phyloP scores from a whole-genome alignment of 2,329 filamentous ascomycete species.

The Pseudocercospora crystallina region DNA sequence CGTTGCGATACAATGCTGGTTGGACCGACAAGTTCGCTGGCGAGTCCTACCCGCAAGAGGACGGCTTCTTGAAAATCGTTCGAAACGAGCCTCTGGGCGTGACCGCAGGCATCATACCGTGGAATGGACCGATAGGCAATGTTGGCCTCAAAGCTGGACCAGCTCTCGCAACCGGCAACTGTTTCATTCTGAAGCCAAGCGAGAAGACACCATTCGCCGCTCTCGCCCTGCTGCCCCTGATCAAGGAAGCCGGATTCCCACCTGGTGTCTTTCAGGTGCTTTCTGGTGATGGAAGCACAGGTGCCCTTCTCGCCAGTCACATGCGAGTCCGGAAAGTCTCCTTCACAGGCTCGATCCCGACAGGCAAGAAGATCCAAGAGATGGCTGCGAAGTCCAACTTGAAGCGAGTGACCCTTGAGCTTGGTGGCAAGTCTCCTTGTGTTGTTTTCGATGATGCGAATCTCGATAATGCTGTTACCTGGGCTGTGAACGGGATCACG shows the following conservation, averaged over 20 bases:
- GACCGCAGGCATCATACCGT: constrained; percentile 59
- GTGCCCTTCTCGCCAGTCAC: constrained; percentile 58
- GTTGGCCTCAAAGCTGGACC: constrained; percentile 75
- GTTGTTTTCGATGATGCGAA: constrained; percentile 45
- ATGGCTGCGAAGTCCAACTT: constrained; percentile 57
- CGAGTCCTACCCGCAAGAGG: constrained; percentile 24
- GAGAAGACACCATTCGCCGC: constrained; percentile 57
- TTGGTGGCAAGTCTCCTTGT: constrained; percentile 50
- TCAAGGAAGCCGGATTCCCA: constrained; percentile 61
- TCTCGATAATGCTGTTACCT: constrained; percentile 52
- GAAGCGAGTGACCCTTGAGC: constrained; percentile 56
- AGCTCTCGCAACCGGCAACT: constrained; percentile 56
- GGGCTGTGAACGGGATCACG: constrained; percentile 50
- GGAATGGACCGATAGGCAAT: constrained; percentile 71
- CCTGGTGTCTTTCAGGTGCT: constrained; percentile 62
- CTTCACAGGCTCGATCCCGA: constrained; percentile 62
- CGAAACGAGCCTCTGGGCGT: constrained; percentile 37
- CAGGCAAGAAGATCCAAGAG: constrained; percentile 56
- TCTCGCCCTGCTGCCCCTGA: constrained; percentile 60
- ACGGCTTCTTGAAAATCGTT: constrained; percentile 42
- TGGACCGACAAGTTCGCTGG: constrained; percentile 26
- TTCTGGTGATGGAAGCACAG: constrained; percentile 60
- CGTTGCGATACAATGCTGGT: constrained; percentile 44
- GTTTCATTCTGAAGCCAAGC: constrained; percentile 55
- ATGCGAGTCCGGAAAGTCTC: constrained; percentile 61